Conservation (phyloP, 345 rosid species). For the Crucihimalaya himalaica region DNA sequence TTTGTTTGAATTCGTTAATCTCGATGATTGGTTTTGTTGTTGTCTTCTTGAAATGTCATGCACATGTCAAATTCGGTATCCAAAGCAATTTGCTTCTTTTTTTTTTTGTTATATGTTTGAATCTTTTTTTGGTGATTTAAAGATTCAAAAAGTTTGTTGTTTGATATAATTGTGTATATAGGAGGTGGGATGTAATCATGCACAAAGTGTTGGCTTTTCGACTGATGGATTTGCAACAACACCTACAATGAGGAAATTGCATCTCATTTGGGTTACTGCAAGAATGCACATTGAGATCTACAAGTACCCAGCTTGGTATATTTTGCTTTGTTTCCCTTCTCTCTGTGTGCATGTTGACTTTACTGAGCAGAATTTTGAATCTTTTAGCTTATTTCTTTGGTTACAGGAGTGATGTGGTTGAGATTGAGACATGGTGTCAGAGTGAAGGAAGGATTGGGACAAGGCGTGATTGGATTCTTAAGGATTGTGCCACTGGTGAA, state of each 20-base stretch:
- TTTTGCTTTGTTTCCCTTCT: not conserved
- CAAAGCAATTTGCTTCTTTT: not conserved
- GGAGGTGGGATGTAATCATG: constrained; percentile 98
- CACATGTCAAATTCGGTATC: not conserved
- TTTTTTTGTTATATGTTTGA: not conserved
- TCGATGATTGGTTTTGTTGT: constrained; percentile 19
- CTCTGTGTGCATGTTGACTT: not conserved
- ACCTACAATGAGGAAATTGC: constrained; percentile 80
- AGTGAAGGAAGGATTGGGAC: constrained; percentile 92
- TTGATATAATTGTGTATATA: constrained; percentile 15
- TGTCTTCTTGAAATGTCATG: constrained; percentile 16
- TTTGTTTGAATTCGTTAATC: not conserved
- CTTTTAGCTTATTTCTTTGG: constrained; percentile 2
- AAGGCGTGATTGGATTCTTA: constrained; percentile 90
- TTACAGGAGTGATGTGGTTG: constrained; percentile 89
- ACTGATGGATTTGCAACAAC: constrained; percentile 96
- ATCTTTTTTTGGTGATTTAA: not conserved
- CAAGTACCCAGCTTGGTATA: constrained; percentile 92
- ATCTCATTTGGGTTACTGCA: constrained; percentile 97
- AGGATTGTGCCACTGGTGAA: constrained; percentile 69
- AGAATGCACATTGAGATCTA: constrained; percentile 96
- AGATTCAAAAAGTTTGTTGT: constrained; percentile 12
- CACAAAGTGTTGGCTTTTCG: constrained; percentile 91
- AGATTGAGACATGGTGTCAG: constrained; percentile 98
- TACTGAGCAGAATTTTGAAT: not conserved